Base-by-base conservation (phyloP, 805 yeast species). In the Pichia paraexigua region DNA sequence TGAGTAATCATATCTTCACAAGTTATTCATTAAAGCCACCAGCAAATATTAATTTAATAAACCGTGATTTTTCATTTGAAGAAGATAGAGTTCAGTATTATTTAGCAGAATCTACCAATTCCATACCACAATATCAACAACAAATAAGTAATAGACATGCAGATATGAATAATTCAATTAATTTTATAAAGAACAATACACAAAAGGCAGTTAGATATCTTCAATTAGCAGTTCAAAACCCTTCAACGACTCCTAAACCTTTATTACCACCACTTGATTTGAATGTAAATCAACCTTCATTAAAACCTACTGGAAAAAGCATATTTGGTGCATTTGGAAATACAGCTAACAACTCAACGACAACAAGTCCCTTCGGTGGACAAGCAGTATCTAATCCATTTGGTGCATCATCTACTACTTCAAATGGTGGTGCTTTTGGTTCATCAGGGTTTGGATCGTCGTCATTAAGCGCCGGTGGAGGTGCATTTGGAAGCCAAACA, bases 121-220 rank as follows among this genome's bases (percentile, higher is more conserved):
- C 60, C 0, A 24, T 75, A 1, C 62, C 69, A 0, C 70, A 68
- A 17, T 77, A 72, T 56, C 75, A 72, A 43, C 64, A 65, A 17
- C 70, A 70, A 47, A 57, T 79, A 41, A 57, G 58, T 2, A 70
- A 74, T 4, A 67, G 85, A 58, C 64, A 63, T 21, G 61, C 64
- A 15, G 85, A 82, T 56, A 74, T 76, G 77, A 63, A 66, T 37
- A 65, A 64, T 44, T 74, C 80, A 53, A 52, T 74, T 1, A 51
- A 63, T 1, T 70, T 66, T 43, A 46, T 81, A 3, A 60, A 59
- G 11, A 63, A 62, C 0, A 75, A 78, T 50, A 61, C 77, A 2
- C 65, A 67, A 22, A 71, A 73, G 57, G 85, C 83, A 8, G 84
- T 83, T 0, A 69, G 85, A 46, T 82, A 74, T 60, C 61, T 75